phyloP scores from a whole-genome alignment of 192 early-diverging fungal species.

The Diversispora eburnea region DNA sequence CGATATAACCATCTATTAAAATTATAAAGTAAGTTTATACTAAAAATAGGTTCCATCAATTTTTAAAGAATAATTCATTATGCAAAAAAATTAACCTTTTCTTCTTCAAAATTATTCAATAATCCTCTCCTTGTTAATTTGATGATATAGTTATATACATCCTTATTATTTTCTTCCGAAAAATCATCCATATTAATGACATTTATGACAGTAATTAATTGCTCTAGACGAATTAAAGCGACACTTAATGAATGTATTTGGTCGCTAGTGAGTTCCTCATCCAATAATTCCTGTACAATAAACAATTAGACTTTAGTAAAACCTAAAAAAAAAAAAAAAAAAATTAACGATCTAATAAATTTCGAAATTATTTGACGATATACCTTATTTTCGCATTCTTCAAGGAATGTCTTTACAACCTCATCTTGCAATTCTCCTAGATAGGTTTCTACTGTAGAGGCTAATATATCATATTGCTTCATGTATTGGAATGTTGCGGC shows the following conservation, averaged over 20 bases:
- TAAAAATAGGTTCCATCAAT: background rate
- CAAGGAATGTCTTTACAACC: slow-evolving; percentile 30
- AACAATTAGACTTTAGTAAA: background rate
- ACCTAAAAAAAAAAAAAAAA: background rate
- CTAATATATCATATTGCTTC: slow-evolving; percentile 36
- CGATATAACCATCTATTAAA: slow-evolving; percentile 29
- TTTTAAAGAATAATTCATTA: background rate
- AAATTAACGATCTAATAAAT: background rate
- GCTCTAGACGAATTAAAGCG: slow-evolving; percentile 31
- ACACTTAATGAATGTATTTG: slow-evolving; percentile 32
- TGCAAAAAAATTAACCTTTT: background rate
- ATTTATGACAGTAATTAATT: slow-evolving; percentile 30
- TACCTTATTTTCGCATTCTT: slow-evolving; percentile 36
- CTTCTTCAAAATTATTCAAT: background rate
- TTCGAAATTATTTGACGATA: background rate
- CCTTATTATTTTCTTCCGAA: slow-evolving; percentile 1
- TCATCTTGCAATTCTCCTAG: slow-evolving; percentile 38
- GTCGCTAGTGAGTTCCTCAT: slow-evolving; percentile 20
- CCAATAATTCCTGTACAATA: slow-evolving; percentile 28
- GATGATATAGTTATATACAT: background rate
- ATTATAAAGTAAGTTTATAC: background rate
- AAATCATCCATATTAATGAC: slow-evolving; percentile 30
- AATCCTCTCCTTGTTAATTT: slow-evolving; percentile 4
- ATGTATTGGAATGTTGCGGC: slow-evolving; percentile 41
- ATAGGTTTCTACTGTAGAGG: slow-evolving; percentile 35